Evolutionary conservation across 208 protist species (phyloP).

Genomic region (Leishmania mexicana): DNA sequence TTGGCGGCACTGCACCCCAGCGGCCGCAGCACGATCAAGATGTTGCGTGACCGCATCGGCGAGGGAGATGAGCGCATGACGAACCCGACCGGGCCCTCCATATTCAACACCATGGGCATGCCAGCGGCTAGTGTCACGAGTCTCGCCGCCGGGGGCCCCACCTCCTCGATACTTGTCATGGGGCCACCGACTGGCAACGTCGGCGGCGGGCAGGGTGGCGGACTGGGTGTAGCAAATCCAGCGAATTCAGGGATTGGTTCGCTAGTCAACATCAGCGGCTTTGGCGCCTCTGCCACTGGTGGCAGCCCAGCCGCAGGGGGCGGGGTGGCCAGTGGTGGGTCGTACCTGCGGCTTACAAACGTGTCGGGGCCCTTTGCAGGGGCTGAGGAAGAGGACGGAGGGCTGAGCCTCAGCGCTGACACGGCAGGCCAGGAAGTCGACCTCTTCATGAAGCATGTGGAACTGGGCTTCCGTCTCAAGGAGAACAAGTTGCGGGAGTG

Average conservation of each 20-base stretch:
- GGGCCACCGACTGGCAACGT: slow-evolving; percentile 10
- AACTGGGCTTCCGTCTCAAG: slow-evolving; percentile 73
- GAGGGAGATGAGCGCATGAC: slow-evolving; percentile 48
- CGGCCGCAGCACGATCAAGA: slow-evolving; percentile 63
- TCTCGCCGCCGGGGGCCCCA: slow-evolving; percentile 22
- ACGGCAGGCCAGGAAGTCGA: slow-evolving; percentile 53
- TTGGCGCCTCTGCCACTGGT: neutral
- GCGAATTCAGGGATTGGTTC: slow-evolving; percentile 13
- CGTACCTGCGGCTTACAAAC: slow-evolving; percentile 32
- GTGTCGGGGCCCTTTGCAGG: slow-evolving; percentile 22
- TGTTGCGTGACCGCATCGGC: slow-evolving; percentile 65
- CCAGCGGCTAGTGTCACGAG: slow-evolving; percentile 18
- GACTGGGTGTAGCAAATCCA: slow-evolving; percentile 2
- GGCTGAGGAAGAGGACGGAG: slow-evolving; percentile 28
- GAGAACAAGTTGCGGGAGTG: slow-evolving; percentile 88
- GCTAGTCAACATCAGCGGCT: slow-evolving; percentile 3
- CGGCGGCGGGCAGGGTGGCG: slow-evolving; percentile 4
- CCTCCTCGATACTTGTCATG: slow-evolving; percentile 8
- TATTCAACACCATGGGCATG: slow-evolving; percentile 18
- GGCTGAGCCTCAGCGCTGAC: slow-evolving; percentile 22
- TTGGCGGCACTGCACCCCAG: slow-evolving; percentile 73
- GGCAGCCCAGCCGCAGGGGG: neutral
- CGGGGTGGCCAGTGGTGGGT: slow-evolving; percentile 15
- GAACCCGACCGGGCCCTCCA: slow-evolving; percentile 10
- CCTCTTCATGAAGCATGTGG: slow-evolving; percentile 87